Evolutionary conservation across 2,329 filamentous ascomycete genomes (phyloP), one percentile per base, ranked within the genome.

Genomic region (Penicillium polonicum): DNA sequence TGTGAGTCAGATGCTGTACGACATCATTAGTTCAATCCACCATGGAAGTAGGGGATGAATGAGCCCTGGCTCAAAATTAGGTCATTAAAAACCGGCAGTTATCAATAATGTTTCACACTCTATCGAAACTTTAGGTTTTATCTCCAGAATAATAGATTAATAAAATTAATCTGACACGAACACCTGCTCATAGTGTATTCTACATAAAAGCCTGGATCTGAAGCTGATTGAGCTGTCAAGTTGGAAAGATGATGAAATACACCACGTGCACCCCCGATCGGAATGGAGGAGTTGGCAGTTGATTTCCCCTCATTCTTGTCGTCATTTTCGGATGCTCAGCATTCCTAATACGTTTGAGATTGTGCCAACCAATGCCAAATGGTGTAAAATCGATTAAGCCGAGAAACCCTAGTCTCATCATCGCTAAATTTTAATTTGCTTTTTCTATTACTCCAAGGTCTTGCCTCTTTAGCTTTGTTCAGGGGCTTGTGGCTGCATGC

Each of bases 301-400:
- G 21, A 15, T n/a, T 43, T 45, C 54, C 58, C 58, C 55, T 52
- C 55, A 46, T 48, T 55, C 45, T 44, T 48, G 48, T 52, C 50
- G 52, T 59, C 57, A 54, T 52, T 52, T 41, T 33, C 41, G 48
- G 36, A 21, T 52, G 27, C 39, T 50, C 36, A 44, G 27, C 61
- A 63, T 63, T 62, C 60, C 29, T 56, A 48, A 48, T 48, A 36
- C 27, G 61, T 60, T 56, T 58, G 55, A 56, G 53, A 58, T 36
- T 60, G 44, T 58, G 51, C 27, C n/a, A 23, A 33, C 48, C 6
- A 36, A 27, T 44, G 33, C 19, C 41, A 21, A 41, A 36, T 25
- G 19, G n/a, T 23, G 15, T 48, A 27, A 42, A 31, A 19, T 17
- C 19, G 43, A 52, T 15, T 15, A 13, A 23, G 10, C 23, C 12